These are phyloP conservation scores for Maudiozyma saulgeensis DNA, from an alignment of 805 yeast species.

Conservation along the genomic window DNA sequence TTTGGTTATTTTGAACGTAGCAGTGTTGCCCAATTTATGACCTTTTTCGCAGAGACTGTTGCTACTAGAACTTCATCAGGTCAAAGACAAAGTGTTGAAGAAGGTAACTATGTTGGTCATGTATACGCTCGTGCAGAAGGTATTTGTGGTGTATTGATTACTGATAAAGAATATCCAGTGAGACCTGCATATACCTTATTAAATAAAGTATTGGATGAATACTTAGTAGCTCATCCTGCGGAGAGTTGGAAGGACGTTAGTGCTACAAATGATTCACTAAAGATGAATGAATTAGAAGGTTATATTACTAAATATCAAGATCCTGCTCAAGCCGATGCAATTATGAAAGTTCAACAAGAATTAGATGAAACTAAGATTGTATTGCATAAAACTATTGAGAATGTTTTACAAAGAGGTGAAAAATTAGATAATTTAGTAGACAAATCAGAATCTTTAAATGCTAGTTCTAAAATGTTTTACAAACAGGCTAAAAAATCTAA, in stretches of 20 bases:
- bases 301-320: constrained; percentile 85
- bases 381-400: constrained; percentile 88
- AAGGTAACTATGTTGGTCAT: constrained; percentile 84
- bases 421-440: constrained; percentile 89
- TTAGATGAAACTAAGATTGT: constrained; percentile 96
- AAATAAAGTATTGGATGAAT: constrained; percentile 87
- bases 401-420: constrained; percentile 92
- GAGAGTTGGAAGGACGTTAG: constrained; percentile 52
- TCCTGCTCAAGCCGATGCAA: constrained; percentile 93
- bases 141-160: constrained; percentile 78
- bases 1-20: constrained; percentile 84
- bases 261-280: constrained; percentile 31
- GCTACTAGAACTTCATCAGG: constrained; percentile 81
- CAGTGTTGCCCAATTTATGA: constrained; percentile 84
- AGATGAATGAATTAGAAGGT: constrained; percentile 43
- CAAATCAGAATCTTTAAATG: constrained; percentile 85
- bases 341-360: constrained; percentile 95
- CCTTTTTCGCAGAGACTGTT: constrained; percentile 86
- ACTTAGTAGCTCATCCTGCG: constrained; percentile 70
- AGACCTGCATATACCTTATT: constrained; percentile 91
- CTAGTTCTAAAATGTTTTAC: constrained; percentile 86
- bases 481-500: constrained; percentile 94
- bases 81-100: constrained; percentile 90
- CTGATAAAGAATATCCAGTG: constrained; percentile 93
- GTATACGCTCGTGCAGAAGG: constrained; percentile 88